phyloP scores from a whole-genome alignment of 805 yeast genomes.

The Ascoidea rubescens region DNA sequence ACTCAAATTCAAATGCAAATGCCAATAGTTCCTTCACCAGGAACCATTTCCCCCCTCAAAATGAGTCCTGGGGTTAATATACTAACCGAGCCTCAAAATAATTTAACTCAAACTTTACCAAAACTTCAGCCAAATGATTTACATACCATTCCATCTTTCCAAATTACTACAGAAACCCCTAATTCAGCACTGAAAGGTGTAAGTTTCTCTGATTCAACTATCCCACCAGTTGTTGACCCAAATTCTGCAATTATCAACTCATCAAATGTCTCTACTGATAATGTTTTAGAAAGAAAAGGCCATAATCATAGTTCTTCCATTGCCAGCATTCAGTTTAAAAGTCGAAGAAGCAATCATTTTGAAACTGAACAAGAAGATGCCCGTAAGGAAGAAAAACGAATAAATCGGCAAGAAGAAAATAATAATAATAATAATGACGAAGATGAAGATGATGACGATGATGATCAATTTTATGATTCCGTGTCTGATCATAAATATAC shows the following conservation, averaged over 20 bases:
- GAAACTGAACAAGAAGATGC: conserved; percentile 5
- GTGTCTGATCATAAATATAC: conserved; percentile 1
- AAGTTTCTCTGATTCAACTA: background rate
- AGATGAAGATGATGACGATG: conserved; percentile 14
- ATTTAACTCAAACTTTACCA: background rate
- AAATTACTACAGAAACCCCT: background rate
- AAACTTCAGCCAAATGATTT: background rate
- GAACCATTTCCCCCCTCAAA: background rate
- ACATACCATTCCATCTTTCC: background rate
- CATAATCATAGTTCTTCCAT: conserved; percentile 7
- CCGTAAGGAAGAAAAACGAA: conserved; percentile 16
- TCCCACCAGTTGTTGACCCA: background rate
- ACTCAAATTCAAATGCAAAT: too few species aligned
- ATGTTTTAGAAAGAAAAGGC: background rate
- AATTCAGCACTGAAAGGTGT: background rate
- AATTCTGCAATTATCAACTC: conserved; percentile 2
- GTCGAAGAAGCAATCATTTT: conserved; percentile 1
- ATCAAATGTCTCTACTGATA: background rate
- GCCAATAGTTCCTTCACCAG: background rate
- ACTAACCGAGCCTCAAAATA: background rate
- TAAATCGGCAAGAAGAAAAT: too few species aligned
- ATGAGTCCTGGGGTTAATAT: background rate
- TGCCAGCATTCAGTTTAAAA: conserved; percentile 4
- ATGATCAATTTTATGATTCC: conserved; percentile 14
- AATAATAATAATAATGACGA: conserved; percentile 1